Evolutionary conservation across 202 grass and related monocot genomes (phyloP).

Genomic region (Brachypodium distachyon): DNA sequence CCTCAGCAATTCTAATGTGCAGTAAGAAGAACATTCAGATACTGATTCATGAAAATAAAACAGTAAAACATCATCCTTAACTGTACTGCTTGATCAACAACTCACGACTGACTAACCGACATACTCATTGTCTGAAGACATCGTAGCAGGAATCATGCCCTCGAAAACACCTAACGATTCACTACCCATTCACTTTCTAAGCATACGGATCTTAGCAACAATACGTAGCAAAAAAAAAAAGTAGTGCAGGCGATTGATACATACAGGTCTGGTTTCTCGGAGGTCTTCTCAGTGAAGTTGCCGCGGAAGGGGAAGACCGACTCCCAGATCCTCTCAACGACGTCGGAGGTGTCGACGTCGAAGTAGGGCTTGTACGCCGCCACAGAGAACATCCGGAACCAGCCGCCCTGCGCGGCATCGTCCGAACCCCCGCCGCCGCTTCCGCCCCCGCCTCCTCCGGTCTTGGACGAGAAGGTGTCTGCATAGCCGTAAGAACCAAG

Average conservation of each 20-base stretch:
- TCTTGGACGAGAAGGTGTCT: conserved; percentile 88
- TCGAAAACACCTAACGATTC: not conserved
- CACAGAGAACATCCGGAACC: conserved; percentile 91
- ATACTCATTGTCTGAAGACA: not conserved
- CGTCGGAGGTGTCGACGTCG: conserved; percentile 85
- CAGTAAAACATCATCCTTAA: not conserved
- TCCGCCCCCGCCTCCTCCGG: conserved; percentile 16
- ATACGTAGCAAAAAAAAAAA: not conserved
- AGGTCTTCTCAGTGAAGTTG: conserved; percentile 91
- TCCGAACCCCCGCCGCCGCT: conserved; percentile 33
- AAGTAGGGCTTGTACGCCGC: conserved; percentile 90
- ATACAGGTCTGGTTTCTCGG: conserved; percentile 89
- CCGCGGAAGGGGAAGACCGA: conserved; percentile 90
- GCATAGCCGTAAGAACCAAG: not conserved
- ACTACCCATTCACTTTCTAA: not conserved
- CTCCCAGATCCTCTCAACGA: conserved; percentile 83
- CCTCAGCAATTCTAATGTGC: too few species aligned
- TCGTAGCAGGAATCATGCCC: not conserved
- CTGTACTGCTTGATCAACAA: not conserved
- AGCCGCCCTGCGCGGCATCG: conserved; percentile 57
- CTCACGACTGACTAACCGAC: not conserved
- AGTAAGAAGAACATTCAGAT: not conserved
- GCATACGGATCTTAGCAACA: not conserved
- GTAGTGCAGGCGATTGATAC: not conserved
- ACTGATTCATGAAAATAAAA: not conserved